Percentiles rank a stretch among this genome's conserved stretches.
phyloP scores from a whole-genome alignment of 768 basidiomycete genomes.

The Crepidotus variabilis region DNA sequence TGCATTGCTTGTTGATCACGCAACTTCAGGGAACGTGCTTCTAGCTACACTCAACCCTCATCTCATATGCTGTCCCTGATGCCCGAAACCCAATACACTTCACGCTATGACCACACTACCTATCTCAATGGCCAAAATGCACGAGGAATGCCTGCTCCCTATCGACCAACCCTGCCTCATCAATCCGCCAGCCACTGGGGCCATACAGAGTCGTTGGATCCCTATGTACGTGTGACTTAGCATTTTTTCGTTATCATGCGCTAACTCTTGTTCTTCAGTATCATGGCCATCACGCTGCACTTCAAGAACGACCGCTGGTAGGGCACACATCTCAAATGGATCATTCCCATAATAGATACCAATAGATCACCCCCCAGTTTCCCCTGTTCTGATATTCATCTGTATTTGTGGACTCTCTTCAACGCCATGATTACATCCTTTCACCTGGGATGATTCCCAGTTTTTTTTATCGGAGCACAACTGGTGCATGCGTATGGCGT shows the following conservation, averaged over 20 bases:
- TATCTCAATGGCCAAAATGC: constrained; percentile 37
- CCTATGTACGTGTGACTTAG: constrained; percentile 52
- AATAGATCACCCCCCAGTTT: constrained; percentile 23
- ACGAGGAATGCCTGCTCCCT: constrained; percentile 20
- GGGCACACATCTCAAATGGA: constrained; percentile 34
- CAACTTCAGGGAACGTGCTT: constrained; percentile 33
- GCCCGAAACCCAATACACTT: constrained; percentile 50
- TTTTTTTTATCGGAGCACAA: background rate
- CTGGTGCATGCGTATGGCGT: background rate
- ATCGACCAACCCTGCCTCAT: constrained; percentile 45
- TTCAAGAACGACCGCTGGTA: constrained; percentile 33
- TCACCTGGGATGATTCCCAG: background rate
- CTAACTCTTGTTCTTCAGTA: constrained; percentile 13
- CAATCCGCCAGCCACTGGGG: constrained; percentile 53
- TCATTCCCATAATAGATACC: constrained; percentile 39
- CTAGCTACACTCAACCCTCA: constrained; percentile 43
- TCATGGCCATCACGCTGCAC: constrained; percentile 17
- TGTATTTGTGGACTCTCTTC: constrained; percentile 8
- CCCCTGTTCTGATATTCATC: constrained; percentile 7
- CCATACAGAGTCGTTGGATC: constrained; percentile 53
- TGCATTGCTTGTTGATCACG: constrained; percentile 10
- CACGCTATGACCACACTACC: constrained; percentile 50
- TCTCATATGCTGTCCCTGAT: constrained; percentile 49
- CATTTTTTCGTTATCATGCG: constrained; percentile 6
- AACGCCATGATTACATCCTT: constrained; percentile 9